Percentiles rank a stretch among this genome's conserved stretches.
These are phyloP conservation scores for Syzygium oleosum DNA, from an alignment of 345 rosid species.

Conservation along the genomic window DNA sequence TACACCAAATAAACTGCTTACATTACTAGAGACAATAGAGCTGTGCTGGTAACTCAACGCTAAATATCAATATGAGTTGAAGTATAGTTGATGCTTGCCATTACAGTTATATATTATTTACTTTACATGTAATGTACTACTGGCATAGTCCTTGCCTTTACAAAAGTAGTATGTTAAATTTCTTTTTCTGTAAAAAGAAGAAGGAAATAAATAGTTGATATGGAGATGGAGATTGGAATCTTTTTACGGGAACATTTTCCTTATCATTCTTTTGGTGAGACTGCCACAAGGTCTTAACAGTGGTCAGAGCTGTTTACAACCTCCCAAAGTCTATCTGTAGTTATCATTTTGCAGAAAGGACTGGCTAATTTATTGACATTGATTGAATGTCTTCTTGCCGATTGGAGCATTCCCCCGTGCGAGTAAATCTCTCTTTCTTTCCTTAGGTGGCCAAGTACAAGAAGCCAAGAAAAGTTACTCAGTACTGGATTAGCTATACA, in stretches of 20 bases:
- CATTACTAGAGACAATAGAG: background rate
- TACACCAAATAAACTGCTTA: background rate
- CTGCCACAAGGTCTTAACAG: background rate
- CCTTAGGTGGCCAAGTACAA: constrained; percentile 64
- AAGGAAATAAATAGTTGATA: background rate
- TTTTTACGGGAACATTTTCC: background rate
- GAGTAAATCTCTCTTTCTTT: background rate
- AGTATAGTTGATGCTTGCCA: background rate
- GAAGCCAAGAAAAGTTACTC: constrained; percentile 63
- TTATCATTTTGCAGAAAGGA: background rate
- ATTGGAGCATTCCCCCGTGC: background rate
- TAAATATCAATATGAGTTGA: background rate
- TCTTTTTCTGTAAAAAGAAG: background rate
- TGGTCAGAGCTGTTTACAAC: background rate
- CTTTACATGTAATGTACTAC: background rate
- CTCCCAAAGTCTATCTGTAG: background rate
- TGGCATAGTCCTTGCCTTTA: background rate
- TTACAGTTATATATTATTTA: background rate
- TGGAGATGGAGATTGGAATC: background rate
- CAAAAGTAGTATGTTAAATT: background rate
- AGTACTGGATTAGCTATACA: constrained; percentile 69
- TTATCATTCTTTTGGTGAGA: background rate
- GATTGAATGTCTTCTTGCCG: background rate
- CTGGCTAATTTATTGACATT: background rate
- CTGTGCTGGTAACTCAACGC: background rate